Conservation (phyloP, 2,329 filamentous ascomycete genomes). For the Exophiala dermatitidis region DNA sequence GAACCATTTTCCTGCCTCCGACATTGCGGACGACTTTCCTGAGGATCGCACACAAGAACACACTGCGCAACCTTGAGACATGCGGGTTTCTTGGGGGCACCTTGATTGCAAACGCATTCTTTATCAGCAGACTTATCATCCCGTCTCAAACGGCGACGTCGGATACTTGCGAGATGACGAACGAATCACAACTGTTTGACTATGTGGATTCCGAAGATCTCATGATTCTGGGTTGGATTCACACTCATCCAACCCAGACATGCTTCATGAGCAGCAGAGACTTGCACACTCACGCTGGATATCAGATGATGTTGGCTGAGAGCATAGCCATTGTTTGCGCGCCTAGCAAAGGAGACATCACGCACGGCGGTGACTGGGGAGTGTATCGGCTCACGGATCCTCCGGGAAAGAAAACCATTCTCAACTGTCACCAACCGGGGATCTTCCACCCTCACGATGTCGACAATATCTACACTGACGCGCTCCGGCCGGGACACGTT, state of each 20-base stretch:
- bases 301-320: constrained; percentile 94
- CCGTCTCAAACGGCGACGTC: constrained; percentile 83
- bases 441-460: constrained; percentile 75
- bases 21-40: constrained; percentile 69
- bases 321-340: constrained; percentile 96
- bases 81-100: constrained; percentile 92
- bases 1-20: constrained; percentile 78
- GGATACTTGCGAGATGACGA: constrained; percentile 91
- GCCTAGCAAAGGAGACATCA: constrained; percentile 53
- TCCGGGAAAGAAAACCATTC: constrained; percentile 76
- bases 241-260: constrained; percentile 91
- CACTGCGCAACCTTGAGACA: constrained; percentile 75
- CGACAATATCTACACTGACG: constrained; percentile 70
- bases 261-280: constrained; percentile 97
- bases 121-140: constrained; percentile 80
- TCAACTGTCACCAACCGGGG: constrained; percentile 67
- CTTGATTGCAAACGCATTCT: constrained; percentile 84
- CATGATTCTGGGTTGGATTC: constrained; percentile 90
- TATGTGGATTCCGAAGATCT: constrained; percentile 73
- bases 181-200: constrained; percentile 76
- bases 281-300: constrained; percentile 85
- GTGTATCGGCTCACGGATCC: constrained; percentile 91
- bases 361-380: constrained; percentile 59
- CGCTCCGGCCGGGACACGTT: constrained; percentile 63
- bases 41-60: constrained; percentile 66